Conservation (phyloP, 116 monocot genomes). For the Cymodocea nodosa region DNA sequence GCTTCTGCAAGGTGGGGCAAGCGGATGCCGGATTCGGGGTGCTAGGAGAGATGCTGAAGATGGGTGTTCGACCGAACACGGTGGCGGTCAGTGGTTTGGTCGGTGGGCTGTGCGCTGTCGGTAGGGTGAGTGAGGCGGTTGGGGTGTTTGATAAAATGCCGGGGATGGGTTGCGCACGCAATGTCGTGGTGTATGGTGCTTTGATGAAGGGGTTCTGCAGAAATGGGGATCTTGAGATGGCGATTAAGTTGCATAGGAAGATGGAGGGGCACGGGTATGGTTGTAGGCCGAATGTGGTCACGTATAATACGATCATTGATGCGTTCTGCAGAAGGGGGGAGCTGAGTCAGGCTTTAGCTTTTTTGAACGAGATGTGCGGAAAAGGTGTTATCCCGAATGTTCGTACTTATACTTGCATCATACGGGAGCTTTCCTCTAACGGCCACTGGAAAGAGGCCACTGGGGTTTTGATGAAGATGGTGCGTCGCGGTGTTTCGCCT, state of each 20-base stretch:
- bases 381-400: slow-evolving; percentile 16
- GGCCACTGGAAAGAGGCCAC: slow-evolving; percentile 21
- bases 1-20: slow-evolving; percentile 1
- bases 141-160: slow-evolving; percentile 11
- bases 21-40: not conserved
- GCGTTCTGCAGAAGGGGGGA: slow-evolving; percentile 7
- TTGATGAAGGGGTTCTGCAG: slow-evolving; percentile 10
- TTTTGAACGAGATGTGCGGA: slow-evolving; percentile 17
- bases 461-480: slow-evolving; percentile 25
- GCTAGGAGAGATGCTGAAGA: slow-evolving; percentile 1
- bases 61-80: slow-evolving; percentile 4
- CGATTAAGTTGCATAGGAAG: slow-evolving; percentile 7
- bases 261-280: slow-evolving; percentile 8
- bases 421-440: slow-evolving; percentile 8
- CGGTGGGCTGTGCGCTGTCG: slow-evolving; percentile 5
- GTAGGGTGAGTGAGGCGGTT: slow-evolving; percentile 8
- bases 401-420: slow-evolving; percentile 19
- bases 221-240: not conserved
- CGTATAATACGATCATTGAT: slow-evolving; percentile 20
- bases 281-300: slow-evolving; percentile 3
- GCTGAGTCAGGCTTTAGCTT: slow-evolving; percentile 7
- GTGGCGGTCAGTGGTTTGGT: slow-evolving; percentile 1
- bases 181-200: slow-evolving; percentile 5
- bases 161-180: slow-evolving; percentile 5
- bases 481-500: slow-evolving; percentile 18